Evolutionary conservation across 1,284 basidiomycete genomes (phyloP), one percentile per base, ranked within the genome.

Genomic region (Cutaneotrichosporon spelunceum): DNA sequence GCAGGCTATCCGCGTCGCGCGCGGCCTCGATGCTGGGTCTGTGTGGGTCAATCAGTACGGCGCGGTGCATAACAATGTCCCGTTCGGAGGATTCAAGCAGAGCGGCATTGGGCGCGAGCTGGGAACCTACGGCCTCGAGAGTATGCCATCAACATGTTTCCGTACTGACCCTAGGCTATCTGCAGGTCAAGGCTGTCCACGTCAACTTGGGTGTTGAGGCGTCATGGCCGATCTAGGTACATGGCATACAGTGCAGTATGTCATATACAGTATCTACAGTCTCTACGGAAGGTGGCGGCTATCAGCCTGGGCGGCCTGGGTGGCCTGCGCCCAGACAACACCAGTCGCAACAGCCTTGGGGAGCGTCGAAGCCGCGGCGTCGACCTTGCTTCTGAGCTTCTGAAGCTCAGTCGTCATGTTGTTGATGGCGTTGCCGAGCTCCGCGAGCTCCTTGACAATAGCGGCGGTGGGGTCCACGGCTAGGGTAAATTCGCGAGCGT

Each of bases 11-110:
- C 84, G 93, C 39, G 88, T 95, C 44, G 86, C 90, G 2, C 84
- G 84, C 33, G 87, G 86, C 33, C 81, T 96, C 45, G 88, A 93
- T 71, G 91, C 93, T 23, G 92, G 93, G 10, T 80, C 79, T 1
- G 77, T 93, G 34, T 93, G 91, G 91, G 83, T 91, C 62, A 95
- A 94, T 78, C 87, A 91, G 75, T 95, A 94, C 79, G 89, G 88
- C 68, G 62, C 89, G 8, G 75, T 93, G 53, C 84, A 84, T 73
- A 89, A 89, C 75, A 90, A 90, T 62, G 89, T 91, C 42, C 93
- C 94, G 0, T 96, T 96, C 70, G 94, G 93, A 26, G 93, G 94
- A 16, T 94, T 91, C 82, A 94, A 93, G 79, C 87, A 87, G 72
- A 86, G 84, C 62, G 88, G 88, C 21, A 84, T 87, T 61, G 88